phyloP scores from a whole-genome alignment of 176 grass and related monocot genomes.

The Ensete ventricosum region DNA sequence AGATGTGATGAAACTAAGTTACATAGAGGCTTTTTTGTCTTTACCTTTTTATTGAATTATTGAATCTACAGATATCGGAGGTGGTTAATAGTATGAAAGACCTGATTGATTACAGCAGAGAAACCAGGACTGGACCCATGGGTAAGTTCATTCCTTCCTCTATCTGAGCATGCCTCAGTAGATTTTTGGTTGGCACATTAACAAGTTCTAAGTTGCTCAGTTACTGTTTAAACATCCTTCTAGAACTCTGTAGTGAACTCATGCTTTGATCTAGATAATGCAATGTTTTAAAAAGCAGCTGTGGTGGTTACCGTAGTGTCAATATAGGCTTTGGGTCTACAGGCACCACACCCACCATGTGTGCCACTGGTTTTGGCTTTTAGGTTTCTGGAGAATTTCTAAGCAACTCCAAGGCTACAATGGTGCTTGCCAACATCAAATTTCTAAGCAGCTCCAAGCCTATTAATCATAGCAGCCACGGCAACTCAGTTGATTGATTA shows the following conservation, averaged over 20 bases:
- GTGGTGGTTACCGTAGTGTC: too few species aligned
- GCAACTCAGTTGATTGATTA: too few species aligned
- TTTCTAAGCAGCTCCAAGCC: too few species aligned
- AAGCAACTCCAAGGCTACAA: too few species aligned
- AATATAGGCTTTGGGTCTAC: too few species aligned
- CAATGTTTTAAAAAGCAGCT: not conserved
- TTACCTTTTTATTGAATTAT: not conserved
- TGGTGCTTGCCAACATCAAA: too few species aligned
- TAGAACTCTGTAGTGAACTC: not conserved
- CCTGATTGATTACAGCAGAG: constrained; percentile 26
- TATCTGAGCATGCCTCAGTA: not conserved
- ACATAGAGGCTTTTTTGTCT: not conserved
- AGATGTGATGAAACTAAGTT: not conserved
- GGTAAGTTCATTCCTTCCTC: not conserved
- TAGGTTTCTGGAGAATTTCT: too few species aligned
- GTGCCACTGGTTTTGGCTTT: too few species aligned
- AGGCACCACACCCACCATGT: too few species aligned
- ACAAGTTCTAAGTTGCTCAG: not conserved
- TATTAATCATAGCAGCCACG: too few species aligned
- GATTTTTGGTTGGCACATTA: not conserved
- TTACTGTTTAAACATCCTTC: not conserved
- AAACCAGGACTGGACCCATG: constrained; percentile 18
- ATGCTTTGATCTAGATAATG: not conserved
- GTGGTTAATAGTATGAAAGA: constrained; percentile 25
- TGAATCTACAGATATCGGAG: constrained; percentile 18